Base-by-base conservation (phyloP, 306 rosid species). In the Betula pendula region DNA sequence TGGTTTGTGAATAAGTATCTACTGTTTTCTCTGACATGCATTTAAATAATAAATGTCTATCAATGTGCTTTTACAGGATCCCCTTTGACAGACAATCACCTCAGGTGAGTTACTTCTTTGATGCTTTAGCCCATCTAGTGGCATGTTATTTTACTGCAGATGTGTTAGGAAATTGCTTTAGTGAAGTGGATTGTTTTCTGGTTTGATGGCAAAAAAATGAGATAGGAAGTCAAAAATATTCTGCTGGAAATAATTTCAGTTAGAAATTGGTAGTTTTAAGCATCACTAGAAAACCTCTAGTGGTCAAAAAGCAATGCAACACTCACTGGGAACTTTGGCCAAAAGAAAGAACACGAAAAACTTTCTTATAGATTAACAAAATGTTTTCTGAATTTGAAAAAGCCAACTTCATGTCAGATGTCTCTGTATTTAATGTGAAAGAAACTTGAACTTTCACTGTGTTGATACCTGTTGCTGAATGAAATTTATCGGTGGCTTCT, bases 51-150 rank as follows among this genome's bases (percentile, higher is more conserved):
- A 69, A 38, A 38, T 73, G 58, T 44, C 70, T 49, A 44, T 70
- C 42, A 29, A 33, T 79, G 45, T 77, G 66, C 66, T 31, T 79
- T 89, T 85, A 59, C 89, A 95, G 98, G 90, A 73, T 92, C 73
- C 89, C 93, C 66, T 82, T 84, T 71, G 78, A 67, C 70, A 71
- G 90, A 59, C 92, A 84, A 80, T 77, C 88, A 40, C 47, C 91
- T 85, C 88, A 89, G 96, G 98, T 90, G 77, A 82, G 88, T 68
- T 38, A 51, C 66, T 53, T 43, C 44, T 71, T 27, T n/a, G 62
- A 43, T 78, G 49, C 60, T 22, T 60, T 42, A 56, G 45, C 13
- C 51, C 27, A 44, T 75, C 33, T 53, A 27, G 8, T 71, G 14
- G 45, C 56, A 38, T 19, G 55, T 75, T 79, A 15, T 68, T 68